phyloP scores from a whole-genome alignment of 768 basidiomycete genomes.

The Filobasidium wieringae region DNA sequence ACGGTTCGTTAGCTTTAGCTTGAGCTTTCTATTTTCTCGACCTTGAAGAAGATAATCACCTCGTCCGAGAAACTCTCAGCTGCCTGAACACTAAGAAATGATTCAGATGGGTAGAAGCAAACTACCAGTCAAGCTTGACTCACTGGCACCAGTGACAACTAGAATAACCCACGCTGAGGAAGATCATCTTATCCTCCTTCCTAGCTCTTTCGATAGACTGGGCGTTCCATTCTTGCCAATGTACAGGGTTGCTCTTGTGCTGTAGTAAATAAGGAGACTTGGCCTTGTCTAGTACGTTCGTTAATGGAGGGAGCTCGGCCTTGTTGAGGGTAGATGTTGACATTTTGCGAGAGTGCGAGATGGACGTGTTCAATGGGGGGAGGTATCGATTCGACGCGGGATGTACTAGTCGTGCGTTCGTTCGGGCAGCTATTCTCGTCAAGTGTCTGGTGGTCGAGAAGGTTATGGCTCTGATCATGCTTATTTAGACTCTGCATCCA shows the following conservation, averaged over 20 bases:
- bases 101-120: slow-evolving; percentile 8
- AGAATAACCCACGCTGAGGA: slow-evolving; percentile 43
- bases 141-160: slow-evolving; percentile 43
- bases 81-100: slow-evolving; percentile 30
- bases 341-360: too few relatives aligned
- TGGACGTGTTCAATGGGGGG: too few relatives aligned
- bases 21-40: too few relatives aligned
- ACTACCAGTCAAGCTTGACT: background rate
- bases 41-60: slow-evolving; percentile 9
- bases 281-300: slow-evolving; percentile 23
- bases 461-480: too few relatives aligned
- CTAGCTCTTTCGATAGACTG: slow-evolving; percentile 22
- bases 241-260: slow-evolving; percentile 26
- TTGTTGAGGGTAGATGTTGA: background rate
- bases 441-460: too few relatives aligned
- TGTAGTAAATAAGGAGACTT: slow-evolving; percentile 31
- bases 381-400: too few relatives aligned
- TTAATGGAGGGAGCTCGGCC: slow-evolving; percentile 11
- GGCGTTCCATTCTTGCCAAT: slow-evolving; percentile 35
- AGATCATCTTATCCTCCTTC: slow-evolving; percentile 34
- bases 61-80: slow-evolving; percentile 42
- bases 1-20: background rate
- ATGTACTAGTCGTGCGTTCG: too few relatives aligned
- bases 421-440: too few relatives aligned
- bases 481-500: too few relatives aligned